Evolutionary conservation across 345 rosid genomes (phyloP).

Genomic region (Acer negundo): DNA sequence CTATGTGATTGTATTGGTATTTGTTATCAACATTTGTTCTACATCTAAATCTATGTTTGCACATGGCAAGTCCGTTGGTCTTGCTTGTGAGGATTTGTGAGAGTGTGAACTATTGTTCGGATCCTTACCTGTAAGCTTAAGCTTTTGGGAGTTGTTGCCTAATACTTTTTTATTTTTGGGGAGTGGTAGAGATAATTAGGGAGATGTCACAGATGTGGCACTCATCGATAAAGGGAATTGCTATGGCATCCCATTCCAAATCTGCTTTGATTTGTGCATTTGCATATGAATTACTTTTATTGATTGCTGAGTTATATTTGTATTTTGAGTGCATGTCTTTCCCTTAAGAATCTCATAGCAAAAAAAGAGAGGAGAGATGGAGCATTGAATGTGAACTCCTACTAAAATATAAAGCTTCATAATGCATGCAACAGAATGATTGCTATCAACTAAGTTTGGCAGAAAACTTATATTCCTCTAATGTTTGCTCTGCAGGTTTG

Average conservation of each 20-base stretch:
- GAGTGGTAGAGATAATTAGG: not conserved
- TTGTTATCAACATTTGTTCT: not conserved
- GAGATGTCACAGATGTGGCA: conserved; percentile 7
- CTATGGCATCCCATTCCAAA: not conserved
- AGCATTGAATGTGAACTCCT: not conserved
- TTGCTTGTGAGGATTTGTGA: not conserved
- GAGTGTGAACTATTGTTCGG: not conserved
- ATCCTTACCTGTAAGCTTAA: not conserved
- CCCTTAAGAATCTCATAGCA: not conserved
- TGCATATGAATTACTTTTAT: not conserved
- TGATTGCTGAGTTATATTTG: not conserved
- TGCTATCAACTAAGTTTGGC: conserved; percentile 10
- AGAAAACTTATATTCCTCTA: conserved; percentile 13
- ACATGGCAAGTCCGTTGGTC: not conserved
- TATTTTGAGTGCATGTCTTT: not conserved
- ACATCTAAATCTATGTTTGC: not conserved
- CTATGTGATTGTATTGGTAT: not conserved
- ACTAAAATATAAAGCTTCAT: not conserved
- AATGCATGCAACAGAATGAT: conserved; percentile 7
- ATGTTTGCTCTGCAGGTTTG: conserved; percentile 62
- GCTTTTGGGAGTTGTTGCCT: not conserved
- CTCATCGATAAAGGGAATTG: not conserved
- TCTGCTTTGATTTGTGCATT: not conserved
- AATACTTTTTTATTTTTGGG: not conserved
- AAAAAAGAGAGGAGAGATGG: not conserved